phyloP scores from a whole-genome alignment of 768 basidiomycete genomes.

The Panellus pusillus region DNA sequence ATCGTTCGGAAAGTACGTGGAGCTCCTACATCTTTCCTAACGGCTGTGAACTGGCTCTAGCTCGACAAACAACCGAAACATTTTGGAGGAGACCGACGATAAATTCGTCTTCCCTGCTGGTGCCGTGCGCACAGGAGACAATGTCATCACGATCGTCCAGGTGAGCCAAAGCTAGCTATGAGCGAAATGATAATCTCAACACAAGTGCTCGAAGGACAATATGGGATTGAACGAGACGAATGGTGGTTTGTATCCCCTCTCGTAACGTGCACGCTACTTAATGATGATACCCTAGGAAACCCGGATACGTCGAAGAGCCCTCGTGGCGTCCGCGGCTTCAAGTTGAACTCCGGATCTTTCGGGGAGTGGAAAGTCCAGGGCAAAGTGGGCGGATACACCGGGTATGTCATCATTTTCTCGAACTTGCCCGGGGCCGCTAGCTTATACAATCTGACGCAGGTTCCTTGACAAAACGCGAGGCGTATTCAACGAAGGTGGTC shows the following conservation, averaged over 20 bases:
- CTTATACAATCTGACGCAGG: slow-evolving; percentile 34
- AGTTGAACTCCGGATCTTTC: slow-evolving; percentile 62
- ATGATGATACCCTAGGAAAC: slow-evolving; percentile 27
- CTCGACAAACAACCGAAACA: slow-evolving; percentile 64
- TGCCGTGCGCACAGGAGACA: slow-evolving; percentile 57
- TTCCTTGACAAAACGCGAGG: slow-evolving; percentile 74
- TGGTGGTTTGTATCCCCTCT: slow-evolving; percentile 37
- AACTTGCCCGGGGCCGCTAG: neutral
- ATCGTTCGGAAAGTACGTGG: slow-evolving; percentile 68
- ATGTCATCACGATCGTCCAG: slow-evolving; percentile 78
- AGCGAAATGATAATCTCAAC: neutral
- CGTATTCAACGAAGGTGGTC: slow-evolving; percentile 70
- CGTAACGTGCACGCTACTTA: neutral
- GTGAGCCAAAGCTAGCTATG: slow-evolving; percentile 32
- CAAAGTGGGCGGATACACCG: slow-evolving; percentile 68
- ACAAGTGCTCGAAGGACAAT: slow-evolving; percentile 54
- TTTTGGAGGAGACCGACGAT: slow-evolving; percentile 67
- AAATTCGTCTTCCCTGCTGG: slow-evolving; percentile 61
- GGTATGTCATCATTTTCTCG: slow-evolving; percentile 39
- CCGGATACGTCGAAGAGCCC: slow-evolving; percentile 67
- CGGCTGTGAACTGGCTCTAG: slow-evolving; percentile 30
- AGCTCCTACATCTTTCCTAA: neutral
- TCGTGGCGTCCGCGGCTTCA: slow-evolving; percentile 76
- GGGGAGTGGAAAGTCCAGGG: slow-evolving; percentile 72
- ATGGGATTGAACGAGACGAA: slow-evolving; percentile 73